These are phyloP conservation scores for Dryadomyces sulphureus DNA, from an alignment of 2,329 filamentous ascomycete genomes.

Conservation along the genomic window DNA sequence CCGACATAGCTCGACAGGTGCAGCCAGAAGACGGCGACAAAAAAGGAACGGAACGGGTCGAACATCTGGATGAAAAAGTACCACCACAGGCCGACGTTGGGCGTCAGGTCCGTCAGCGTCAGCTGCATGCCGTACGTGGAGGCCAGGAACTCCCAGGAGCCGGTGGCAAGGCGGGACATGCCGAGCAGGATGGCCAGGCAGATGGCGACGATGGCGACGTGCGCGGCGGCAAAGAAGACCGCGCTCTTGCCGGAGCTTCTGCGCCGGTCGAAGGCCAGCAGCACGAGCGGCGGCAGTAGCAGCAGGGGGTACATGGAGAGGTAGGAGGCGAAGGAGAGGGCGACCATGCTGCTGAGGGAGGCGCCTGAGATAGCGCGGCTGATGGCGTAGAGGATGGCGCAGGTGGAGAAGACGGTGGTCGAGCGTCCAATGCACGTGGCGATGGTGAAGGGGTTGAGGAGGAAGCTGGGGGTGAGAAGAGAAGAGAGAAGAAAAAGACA, in stretches of 20 bases:
- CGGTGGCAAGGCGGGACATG: conserved; percentile 60
- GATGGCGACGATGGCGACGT: conserved; percentile 35
- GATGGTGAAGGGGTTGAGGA: conserved; percentile 91
- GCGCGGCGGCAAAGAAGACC: conserved; percentile 37
- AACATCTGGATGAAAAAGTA: conserved; percentile 99
- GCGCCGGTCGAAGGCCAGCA: conserved; percentile 65
- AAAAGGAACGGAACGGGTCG: conserved; percentile 93
- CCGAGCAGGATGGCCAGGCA: conserved; percentile 49
- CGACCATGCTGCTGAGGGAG: conserved; percentile 63
- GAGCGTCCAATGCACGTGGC: conserved; percentile 81
- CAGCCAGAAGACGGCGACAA: conserved; percentile 95
- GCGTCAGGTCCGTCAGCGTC: conserved; percentile 79
- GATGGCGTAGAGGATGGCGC: conserved; percentile 72
- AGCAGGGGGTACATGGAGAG: conserved; percentile 84
- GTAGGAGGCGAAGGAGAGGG: conserved; percentile 77
- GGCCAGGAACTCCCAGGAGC: conserved; percentile 74
- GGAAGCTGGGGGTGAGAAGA: conserved; percentile 40
- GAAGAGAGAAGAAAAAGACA: not conserved
- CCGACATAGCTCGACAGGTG: conserved; percentile 84
- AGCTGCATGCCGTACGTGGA: conserved; percentile 92
- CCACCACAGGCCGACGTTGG: conserved; percentile 96
- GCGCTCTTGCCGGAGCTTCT: conserved; percentile 9
- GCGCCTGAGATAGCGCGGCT: conserved; percentile 65
- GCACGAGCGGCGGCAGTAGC: conserved; percentile 65
- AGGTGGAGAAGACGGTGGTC: conserved; percentile 77